These are phyloP conservation scores for Nigrograna mackinnonii DNA, from an alignment of 2,329 filamentous ascomycete species.

Conservation along the genomic window DNA sequence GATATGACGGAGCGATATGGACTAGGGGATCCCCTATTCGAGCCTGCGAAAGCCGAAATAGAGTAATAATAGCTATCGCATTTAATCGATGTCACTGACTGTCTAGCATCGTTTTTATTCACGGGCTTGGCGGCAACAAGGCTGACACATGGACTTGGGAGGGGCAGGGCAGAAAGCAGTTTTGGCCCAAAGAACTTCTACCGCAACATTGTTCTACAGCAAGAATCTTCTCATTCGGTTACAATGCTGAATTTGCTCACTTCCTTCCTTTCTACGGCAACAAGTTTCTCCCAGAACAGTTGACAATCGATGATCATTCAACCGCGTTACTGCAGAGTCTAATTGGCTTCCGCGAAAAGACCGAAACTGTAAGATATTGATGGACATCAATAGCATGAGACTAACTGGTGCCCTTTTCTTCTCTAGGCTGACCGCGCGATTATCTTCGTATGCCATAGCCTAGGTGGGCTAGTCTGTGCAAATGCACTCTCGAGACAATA, in stretches of 20 bases:
- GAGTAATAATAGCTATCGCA: slow-evolving; percentile 2
- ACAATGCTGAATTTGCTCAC: slow-evolving; percentile 12
- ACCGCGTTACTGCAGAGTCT: slow-evolving; percentile 10
- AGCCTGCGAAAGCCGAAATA: slow-evolving; percentile 3
- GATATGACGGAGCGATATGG: not conserved
- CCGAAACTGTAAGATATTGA: slow-evolving; percentile 10
- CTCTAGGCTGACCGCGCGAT: slow-evolving; percentile 9
- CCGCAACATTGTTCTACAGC: slow-evolving; percentile 12
- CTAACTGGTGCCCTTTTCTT: not conserved
- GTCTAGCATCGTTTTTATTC: slow-evolving; percentile 13
- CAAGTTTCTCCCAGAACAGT: slow-evolving; percentile 5
- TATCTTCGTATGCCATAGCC: slow-evolving; percentile 15
- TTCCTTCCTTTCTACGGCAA: slow-evolving; percentile 10
- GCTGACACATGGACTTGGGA: slow-evolving; percentile 10
- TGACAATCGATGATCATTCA: slow-evolving; percentile 14
- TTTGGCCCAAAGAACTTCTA: slow-evolving; percentile 15
- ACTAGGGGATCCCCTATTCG: not conserved
- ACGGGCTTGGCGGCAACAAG: slow-evolving; percentile 11
- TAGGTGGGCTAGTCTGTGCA: slow-evolving; percentile 14
- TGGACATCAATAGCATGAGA: too few relatives aligned
- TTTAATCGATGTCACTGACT: not conserved
- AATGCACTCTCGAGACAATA: slow-evolving; percentile 12
- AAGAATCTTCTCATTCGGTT: slow-evolving; percentile 17
- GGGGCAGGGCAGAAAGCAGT: slow-evolving; percentile 2
- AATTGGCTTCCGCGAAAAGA: slow-evolving; percentile 6